phyloP scores from a whole-genome alignment of 2,329 filamentous ascomycete species.

The Pseudogymnoascus sp. region DNA sequence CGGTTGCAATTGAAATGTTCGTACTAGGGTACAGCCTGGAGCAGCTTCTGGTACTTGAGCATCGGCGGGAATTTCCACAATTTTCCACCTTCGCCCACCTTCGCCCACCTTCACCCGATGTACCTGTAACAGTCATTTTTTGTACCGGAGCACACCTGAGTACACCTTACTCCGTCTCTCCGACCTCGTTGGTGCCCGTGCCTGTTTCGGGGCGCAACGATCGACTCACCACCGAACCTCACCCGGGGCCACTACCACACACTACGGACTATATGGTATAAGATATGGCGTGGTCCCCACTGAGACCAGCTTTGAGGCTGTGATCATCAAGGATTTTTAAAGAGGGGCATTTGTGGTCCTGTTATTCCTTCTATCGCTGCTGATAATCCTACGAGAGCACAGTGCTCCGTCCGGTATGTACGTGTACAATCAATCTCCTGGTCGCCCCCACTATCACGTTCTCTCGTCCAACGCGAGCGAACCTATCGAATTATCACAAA shows the following conservation, averaged over 20 bases:
- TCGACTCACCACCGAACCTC: constrained; percentile 1
- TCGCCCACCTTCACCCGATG: background rate
- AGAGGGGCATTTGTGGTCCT: constrained; percentile 3
- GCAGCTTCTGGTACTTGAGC: background rate
- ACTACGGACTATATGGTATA: background rate
- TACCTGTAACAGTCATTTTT: background rate
- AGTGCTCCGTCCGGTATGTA: background rate
- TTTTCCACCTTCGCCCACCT: background rate
- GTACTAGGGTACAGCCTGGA: background rate
- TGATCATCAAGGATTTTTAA: constrained; percentile 6
- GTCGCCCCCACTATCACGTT: background rate
- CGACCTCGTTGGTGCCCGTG: background rate
- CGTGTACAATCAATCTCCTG: background rate
- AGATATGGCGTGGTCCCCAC: constrained; percentile 5
- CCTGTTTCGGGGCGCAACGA: constrained; percentile 4
- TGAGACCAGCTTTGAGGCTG: constrained; percentile 1
- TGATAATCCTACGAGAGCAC: background rate
- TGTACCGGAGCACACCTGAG: background rate
- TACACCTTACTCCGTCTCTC: background rate
- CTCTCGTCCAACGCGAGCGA: background rate
- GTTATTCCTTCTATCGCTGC: background rate
- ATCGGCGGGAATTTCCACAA: background rate
- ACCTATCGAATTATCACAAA: constrained; percentile 7
- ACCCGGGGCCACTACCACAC: background rate
- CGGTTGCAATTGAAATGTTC: background rate